Evolutionary conservation across 2,329 filamentous ascomycete species (phyloP).

Genomic region (Nemania sp.): DNA sequence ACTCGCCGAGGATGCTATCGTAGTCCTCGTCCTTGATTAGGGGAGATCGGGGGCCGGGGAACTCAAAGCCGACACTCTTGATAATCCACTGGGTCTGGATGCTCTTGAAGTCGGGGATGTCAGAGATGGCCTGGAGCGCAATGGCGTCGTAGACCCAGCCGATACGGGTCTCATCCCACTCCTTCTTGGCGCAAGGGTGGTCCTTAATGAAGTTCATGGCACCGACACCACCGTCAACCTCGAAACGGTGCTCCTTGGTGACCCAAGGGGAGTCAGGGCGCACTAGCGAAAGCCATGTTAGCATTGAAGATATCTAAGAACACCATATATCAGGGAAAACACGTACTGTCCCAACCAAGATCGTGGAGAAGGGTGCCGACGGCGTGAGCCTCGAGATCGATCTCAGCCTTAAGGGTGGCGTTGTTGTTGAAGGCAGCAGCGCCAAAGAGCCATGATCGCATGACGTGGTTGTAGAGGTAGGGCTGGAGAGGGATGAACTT

Average conservation of each 20-base stretch:
- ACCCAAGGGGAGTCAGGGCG: conserved; percentile 36
- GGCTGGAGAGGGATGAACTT: conserved; percentile 41
- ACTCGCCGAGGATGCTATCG: conserved; percentile 34
- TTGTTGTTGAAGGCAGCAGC: conserved; percentile 41
- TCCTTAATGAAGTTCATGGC: conserved; percentile 33
- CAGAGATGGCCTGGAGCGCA: conserved; percentile 30
- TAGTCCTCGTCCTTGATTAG: conserved; percentile 34
- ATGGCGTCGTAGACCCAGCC: conserved; percentile 36
- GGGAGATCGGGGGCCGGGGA: conserved; percentile 36
- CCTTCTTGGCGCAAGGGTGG: conserved; percentile 27
- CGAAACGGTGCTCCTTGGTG: conserved; percentile 34
- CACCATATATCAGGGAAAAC: not conserved
- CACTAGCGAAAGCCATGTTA: conserved; percentile 31
- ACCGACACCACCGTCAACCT: conserved; percentile 36
- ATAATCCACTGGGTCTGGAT: conserved; percentile 40
- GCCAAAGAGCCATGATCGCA: conserved; percentile 39
- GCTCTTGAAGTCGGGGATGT: conserved; percentile 36
- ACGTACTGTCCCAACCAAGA: conserved; percentile 40
- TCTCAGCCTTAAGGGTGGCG: conserved; percentile 36
- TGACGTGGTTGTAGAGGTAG: conserved; percentile 39
- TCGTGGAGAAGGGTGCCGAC: conserved; percentile 38
- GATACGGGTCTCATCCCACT: conserved; percentile 33
- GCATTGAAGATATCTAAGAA: not conserved
- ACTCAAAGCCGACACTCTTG: conserved; percentile 39
- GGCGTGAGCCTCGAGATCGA: conserved; percentile 39